These are phyloP conservation scores for Talaromyces adpressus DNA, from an alignment of 495 filamentous ascomycete species.

Conservation along the genomic window DNA sequence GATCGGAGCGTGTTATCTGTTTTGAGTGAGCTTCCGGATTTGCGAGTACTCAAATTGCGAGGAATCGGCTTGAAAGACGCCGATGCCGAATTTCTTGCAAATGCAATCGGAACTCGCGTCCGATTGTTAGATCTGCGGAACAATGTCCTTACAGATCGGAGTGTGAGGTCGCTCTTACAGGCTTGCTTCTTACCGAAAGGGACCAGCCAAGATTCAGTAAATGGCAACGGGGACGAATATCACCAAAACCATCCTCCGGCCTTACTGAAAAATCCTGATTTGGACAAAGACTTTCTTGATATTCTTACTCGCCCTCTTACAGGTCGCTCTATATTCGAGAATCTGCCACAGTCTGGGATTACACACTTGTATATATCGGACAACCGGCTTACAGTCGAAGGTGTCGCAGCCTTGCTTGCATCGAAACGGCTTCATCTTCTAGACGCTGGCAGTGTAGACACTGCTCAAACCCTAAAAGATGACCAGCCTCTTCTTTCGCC, in stretches of 20 bases:
- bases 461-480: constrained; percentile 22
- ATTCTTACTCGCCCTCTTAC: constrained; percentile 42
- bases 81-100: constrained; percentile 46
- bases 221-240: constrained; percentile 12
- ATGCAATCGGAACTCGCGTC: constrained; percentile 43
- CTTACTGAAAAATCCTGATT: constrained; percentile 29
- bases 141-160: constrained; percentile 52
- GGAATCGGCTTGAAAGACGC: constrained; percentile 49
- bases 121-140: constrained; percentile 53
- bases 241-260: constrained; percentile 14
- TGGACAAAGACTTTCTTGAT: constrained; percentile 44
- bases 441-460: constrained; percentile 42
- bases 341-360: constrained; percentile 44
- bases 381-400: constrained; percentile 53
- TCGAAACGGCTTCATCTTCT: constrained; percentile 44
- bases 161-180: constrained; percentile 43
- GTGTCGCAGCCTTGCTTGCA: constrained; percentile 44
- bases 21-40: constrained; percentile 33
- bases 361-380: constrained; percentile 54
- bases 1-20: constrained; percentile 42
- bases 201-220: neutral
- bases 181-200: constrained; percentile 36
- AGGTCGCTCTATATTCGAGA: constrained; percentile 46
- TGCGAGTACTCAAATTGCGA: constrained; percentile 54
- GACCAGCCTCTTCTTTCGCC: constrained; percentile 13